phyloP scores from a whole-genome alignment of 306 rosid genomes.

The Senna siamea region DNA sequence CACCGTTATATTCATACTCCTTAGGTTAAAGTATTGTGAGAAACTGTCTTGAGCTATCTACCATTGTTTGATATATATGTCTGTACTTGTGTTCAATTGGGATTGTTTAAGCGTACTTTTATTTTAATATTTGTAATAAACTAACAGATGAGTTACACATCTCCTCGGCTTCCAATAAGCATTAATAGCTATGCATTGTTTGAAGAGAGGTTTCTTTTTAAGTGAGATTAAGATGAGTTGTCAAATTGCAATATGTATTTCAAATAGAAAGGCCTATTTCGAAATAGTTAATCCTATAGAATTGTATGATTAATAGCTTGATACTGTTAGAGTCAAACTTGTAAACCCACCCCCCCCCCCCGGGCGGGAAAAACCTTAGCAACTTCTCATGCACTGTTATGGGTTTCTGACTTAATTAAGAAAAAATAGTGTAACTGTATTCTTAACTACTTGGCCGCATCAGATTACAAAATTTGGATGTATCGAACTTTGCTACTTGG shows the following conservation, averaged over 20 bases:
- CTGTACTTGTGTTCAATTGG: constrained; percentile 9
- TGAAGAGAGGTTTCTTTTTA: neutral
- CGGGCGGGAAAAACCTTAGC: no score
- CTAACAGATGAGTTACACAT: neutral
- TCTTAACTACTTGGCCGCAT: no score
- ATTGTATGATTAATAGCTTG: no score
- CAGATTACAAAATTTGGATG: no score
- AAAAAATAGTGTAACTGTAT: no score
- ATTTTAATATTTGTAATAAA: neutral
- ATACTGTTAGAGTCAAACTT: no score
- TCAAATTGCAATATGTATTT: neutral
- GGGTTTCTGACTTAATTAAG: no score
- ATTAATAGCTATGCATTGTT: neutral
- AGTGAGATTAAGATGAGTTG: neutral
- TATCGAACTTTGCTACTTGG: no score
- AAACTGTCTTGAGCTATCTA: neutral
- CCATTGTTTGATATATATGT: neutral
- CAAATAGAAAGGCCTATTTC: neutral
- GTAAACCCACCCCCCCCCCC: no score
- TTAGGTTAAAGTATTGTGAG: neutral
- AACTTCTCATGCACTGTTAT: no score
- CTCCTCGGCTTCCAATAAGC: neutral
- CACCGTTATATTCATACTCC: neutral
- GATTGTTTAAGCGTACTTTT: neutral
- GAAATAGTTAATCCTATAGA: no score